Base-by-base conservation (phyloP, 1,284 basidiomycete species). In the Austroboletus niveus region DNA sequence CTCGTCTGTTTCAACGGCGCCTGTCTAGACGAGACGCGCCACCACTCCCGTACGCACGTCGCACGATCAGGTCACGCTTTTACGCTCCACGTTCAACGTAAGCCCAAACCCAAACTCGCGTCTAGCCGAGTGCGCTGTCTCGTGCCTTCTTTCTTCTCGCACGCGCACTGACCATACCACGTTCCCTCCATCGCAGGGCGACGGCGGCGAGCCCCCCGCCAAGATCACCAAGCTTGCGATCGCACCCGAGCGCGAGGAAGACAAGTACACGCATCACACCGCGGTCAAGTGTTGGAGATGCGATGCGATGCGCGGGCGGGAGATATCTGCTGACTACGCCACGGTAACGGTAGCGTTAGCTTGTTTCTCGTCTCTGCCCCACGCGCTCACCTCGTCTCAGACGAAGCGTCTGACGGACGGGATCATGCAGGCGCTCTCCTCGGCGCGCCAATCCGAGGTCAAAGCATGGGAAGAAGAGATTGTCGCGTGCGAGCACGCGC, bases 381-480 rank as follows among this genome's bases (percentile, higher is more conserved):
- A 29, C 8, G 27, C 5, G 8, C 27, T 29, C 27, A 29, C 27
- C 8, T 29, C 27, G 27, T 7, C 7, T 29, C 27, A 86, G 80
- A 73, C 84, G 46, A 75, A 81, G 50, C 64, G 74, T 0, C 74
- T 94, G 10, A 75, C 85, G 5, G 75, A 84, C n/a, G 85, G 81
- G 0, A 78, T 97, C 51, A 87, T 97, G 82, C 76, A 78, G 2
- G 86, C 93, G 1, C 76, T 94, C 60, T 93, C 93, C 0, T 96
- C 94, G 0, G 88, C 92, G 0, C 89, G 94, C 48, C 89, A 94
- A 64, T 92, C 87, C 1, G 94, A 98, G 65, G 92, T 99, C 52
- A 90, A 98, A 70, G 92, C 95, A 2, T 99, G 97, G 96, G 94
- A 98, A 70, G 96, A 98, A 66, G 96, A 98, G 65, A 88, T 98